Conservation (phyloP, 495 filamentous ascomycete species). For the Delitschia confertaspora region DNA sequence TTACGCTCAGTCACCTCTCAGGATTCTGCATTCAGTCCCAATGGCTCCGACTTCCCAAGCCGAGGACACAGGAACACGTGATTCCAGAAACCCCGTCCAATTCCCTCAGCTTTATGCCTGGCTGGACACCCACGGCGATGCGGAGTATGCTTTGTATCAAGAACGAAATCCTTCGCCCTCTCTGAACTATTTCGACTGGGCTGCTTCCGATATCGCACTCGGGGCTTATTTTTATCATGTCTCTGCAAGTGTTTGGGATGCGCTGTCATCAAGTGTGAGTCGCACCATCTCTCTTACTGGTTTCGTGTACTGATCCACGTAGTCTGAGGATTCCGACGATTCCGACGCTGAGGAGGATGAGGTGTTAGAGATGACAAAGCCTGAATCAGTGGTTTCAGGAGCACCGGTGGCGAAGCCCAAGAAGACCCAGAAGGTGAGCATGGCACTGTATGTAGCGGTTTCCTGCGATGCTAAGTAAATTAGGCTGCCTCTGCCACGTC, state of each 20-base stretch:
- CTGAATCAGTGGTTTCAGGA: too few species aligned
- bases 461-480: too few species aligned
- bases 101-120: constrained; percentile 9
- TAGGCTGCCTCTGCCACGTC: too few species aligned
- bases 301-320: too few species aligned
- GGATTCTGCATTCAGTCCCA: too few species aligned
- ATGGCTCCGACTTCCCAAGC: constrained; percentile 4
- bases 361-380: too few species aligned
- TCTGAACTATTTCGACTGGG: constrained; percentile 16
- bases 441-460: too few species aligned
- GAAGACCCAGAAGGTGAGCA: too few species aligned
- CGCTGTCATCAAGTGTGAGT: constrained; percentile 12
- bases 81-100: background rate
- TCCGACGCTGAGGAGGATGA: constrained; percentile 6
- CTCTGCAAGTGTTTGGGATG: constrained; percentile 14
- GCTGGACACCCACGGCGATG: constrained; percentile 6
- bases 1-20: background rate
- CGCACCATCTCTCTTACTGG: too few species aligned
- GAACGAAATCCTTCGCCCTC: constrained; percentile 2
- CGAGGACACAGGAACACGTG: background rate
- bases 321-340: too few species aligned
- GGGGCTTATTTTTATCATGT: constrained; percentile 13
- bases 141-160: constrained; percentile 14
- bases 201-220: constrained; percentile 10
- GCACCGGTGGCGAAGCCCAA: background rate